These are phyloP conservation scores for Linnemannia exigua DNA, from an alignment of 192 early-diverging fungal genomes.

Conservation along the genomic window DNA sequence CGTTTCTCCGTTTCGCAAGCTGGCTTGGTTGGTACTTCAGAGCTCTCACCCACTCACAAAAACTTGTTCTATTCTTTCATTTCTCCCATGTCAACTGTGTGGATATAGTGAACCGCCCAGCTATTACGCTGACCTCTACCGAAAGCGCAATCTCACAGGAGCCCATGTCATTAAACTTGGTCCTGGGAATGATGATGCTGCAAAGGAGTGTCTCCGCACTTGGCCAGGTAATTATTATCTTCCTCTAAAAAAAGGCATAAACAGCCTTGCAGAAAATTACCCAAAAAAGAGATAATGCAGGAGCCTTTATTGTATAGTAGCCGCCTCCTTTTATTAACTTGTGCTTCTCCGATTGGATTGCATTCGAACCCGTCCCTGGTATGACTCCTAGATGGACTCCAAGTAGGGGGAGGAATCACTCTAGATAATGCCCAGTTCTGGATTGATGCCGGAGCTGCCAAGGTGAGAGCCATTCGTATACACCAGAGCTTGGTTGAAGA, in stretches of 20 bases:
- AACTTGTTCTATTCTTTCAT: not conserved
- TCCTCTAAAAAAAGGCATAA: not conserved
- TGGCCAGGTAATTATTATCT: conserved; percentile 78
- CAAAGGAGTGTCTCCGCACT: conserved; percentile 81
- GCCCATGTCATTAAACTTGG: conserved; percentile 98
- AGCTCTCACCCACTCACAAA: not conserved
- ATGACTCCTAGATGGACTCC: conserved; percentile 69
- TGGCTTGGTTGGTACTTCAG: not conserved
- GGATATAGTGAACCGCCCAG: conserved; percentile 74
- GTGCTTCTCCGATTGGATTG: not conserved
- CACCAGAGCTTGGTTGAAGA: not conserved
- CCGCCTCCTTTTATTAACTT: conserved; percentile 1
- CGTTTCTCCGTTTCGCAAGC: not conserved
- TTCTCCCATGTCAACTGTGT: not conserved
- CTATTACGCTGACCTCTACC: conserved; percentile 91
- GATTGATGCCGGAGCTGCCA: conserved; percentile 88
- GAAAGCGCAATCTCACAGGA: conserved; percentile 75
- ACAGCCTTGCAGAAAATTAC: not conserved
- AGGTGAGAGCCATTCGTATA: conserved; percentile 62
- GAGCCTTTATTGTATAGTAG: not conserved
- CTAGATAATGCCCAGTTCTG: conserved; percentile 89
- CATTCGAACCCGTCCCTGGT: not conserved
- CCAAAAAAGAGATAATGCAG: conserved; percentile 8
- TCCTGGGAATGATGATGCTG: conserved; percentile 87
- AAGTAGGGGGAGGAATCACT: conserved; percentile 96